Base-by-base conservation (phyloP, 2,329 filamentous ascomycete genomes). In the Pseudogymnoascus sp. region DNA sequence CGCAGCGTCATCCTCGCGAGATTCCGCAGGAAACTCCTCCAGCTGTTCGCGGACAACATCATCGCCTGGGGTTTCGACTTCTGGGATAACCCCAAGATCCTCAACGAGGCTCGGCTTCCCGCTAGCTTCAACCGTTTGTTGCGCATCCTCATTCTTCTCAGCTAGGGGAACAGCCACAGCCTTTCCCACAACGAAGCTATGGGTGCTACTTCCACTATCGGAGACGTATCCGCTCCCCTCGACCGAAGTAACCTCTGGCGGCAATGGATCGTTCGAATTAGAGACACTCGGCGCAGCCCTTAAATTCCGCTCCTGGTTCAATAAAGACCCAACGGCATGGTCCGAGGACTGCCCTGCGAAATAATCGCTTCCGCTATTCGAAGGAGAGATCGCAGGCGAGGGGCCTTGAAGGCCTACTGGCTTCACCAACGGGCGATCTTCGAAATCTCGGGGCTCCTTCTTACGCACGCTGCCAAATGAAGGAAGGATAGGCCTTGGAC, bases 401-500 rank as follows among this genome's bases (percentile, higher is more conserved):
- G 72, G 70, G 28, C 64, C 57, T 63, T 66, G 28, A 63, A 68
- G 30, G 33, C 60, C 33, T 63, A 61, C 9, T 68, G 83, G 82
- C 26, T 81, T 77, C 35, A 85, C 81, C 52, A 85, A 73, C 0
- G 80, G 77, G 2, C 83, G 76, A 66, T 85, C 86, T 18, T 77
- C 74, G 37, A 79, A 74, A 0, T 74, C 74, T 21, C 64, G 64
- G 12, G 73, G 66, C 57, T 82, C 78, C 71, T 81, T 83, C 26
- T 85, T 82, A 19, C 86, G 79, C 19, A 92, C 77, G 67, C 88
- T 91, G 15, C 88, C 88, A 70, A 92, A 92, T 1, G 80, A 85
- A 1, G 88, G 88, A 35, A 92, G 73, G 1, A 83, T 84, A 5
- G 88, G 87, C 30, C 87, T 77, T n/a, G 88, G 88, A 65, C 83